Percentiles rank a stretch among this genome's conserved stretches.
phyloP scores from a whole-genome alignment of 1,284 basidiomycete genomes.

The Athelia psychrophila region DNA sequence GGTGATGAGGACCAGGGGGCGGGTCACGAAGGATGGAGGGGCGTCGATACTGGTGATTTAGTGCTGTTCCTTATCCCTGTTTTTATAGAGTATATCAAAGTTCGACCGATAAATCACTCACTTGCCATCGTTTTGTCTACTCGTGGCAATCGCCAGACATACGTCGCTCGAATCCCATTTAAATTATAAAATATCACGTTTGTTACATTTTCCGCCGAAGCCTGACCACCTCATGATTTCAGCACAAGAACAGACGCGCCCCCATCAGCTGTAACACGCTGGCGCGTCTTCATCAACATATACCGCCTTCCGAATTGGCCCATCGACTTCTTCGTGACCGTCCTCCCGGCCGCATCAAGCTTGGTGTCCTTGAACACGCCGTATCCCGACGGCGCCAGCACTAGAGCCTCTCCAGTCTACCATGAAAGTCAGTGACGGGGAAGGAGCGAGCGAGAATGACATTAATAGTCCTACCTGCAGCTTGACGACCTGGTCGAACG shows the following conservation, averaged over 20 bases:
- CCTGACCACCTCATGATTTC: background rate
- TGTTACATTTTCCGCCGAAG: too few species aligned
- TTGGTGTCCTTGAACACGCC: background rate
- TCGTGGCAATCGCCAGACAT: slow-evolving; percentile 22
- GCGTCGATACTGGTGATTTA: slow-evolving; percentile 49
- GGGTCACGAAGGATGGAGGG: slow-evolving; percentile 63
- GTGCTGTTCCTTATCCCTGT: too few species aligned
- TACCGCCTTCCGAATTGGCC: slow-evolving; percentile 51
- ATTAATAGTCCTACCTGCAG: slow-evolving; percentile 42
- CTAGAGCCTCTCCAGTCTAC: background rate
- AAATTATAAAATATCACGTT: too few species aligned
- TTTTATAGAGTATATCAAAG: background rate
- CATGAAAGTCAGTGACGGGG: too few species aligned
- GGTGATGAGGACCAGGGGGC: slow-evolving; percentile 54
- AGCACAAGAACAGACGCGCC: slow-evolving; percentile 57
- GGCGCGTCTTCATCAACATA: slow-evolving; percentile 55
- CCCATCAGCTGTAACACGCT: slow-evolving; percentile 59
- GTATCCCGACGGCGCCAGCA: background rate
- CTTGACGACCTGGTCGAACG: slow-evolving; percentile 63
- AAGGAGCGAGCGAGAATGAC: too few species aligned
- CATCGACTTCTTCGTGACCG: background rate
- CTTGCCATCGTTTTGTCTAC: too few species aligned
- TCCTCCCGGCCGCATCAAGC: too few species aligned
- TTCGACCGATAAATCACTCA: too few species aligned
- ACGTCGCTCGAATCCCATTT: too few species aligned